phyloP scores from a whole-genome alignment of 345 rosid species.

The Toxicodendron radicans region DNA sequence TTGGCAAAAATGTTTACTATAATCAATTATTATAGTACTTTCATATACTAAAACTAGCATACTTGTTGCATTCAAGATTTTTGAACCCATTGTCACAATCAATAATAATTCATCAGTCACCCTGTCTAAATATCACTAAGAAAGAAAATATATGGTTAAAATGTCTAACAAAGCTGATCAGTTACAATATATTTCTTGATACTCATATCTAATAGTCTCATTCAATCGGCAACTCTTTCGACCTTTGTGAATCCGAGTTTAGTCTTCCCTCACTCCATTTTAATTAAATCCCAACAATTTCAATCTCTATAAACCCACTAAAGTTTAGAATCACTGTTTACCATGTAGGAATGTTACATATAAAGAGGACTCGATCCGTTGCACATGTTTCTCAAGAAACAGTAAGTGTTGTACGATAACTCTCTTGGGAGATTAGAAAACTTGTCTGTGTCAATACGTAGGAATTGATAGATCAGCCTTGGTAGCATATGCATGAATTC shows the following conservation, averaged over 20 bases:
- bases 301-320: too few species aligned
- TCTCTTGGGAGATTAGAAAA: not conserved
- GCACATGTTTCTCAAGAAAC: not conserved
- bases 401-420: not conserved
- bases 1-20: too few species aligned
- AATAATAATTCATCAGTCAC: not conserved
- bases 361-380: not conserved
- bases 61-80: too few species aligned
- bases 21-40: too few species aligned
- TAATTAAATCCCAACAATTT: too few species aligned
- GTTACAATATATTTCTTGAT: not conserved
- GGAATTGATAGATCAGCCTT: constrained; percentile 79
- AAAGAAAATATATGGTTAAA: too few species aligned
- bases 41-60: too few species aligned
- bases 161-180: not conserved
- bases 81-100: not conserved
- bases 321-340: not conserved
- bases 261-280: too few species aligned
- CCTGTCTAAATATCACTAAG: not conserved
- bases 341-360: not conserved
- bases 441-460: constrained; percentile 47
- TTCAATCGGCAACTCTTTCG: too few species aligned
- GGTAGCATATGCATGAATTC: constrained; percentile 76
- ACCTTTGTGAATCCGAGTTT: too few species aligned
- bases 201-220: too few species aligned